Base-by-base conservation (phyloP, 148 eudicot species). In the Rhododendron williamsianum region DNA sequence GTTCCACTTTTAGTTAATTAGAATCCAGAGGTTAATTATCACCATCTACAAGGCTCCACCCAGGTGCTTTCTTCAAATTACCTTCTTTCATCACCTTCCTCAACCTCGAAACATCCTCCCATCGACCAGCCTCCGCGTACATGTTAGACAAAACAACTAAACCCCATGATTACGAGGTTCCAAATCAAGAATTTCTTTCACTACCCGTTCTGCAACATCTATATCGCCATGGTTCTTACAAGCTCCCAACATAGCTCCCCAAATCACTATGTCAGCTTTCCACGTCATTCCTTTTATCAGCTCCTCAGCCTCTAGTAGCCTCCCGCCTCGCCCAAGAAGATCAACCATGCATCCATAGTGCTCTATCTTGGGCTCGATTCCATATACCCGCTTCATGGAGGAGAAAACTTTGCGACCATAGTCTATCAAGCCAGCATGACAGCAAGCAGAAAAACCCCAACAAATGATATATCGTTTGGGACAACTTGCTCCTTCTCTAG, bases 331-430 rank as follows among this genome's bases (percentile, higher is more conserved):
- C 45, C 98, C 98, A 4, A 95, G 88, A 73, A 94, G 90, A 86
- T 94, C 95, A 86, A 93, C 96, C 94, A 96, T 91, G 88, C 98
- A 94, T 5, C 98, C 91, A 80, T 92, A 94, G 80, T 96, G 98
- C 90, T 94, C 91, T 60, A 94, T 85, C 79, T 85, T 91, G 10
- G 96, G 98, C 82, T 92, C 92, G 77, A 94, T 84, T 8, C 83
- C 86, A 85, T 94, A 90, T 15, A 89, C 76, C 41, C 41, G 76
- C 82, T 81, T 88, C 95, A 96, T 94, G 1, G 91, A 92, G 58
- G 86, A 30, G 71, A 96, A 93, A 69, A 90, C 87, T 86, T 81
- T 58, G 0, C 82, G 87, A n/a, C 96, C 98, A 86, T 87, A 89
- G 86, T 92, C 94, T 35, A 92, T 84, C 25, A 91, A 87, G 41